These are phyloP conservation scores for Ophiostoma angusticollis DNA, from an alignment of 2,329 filamentous ascomycete genomes.

Conservation along the genomic window DNA sequence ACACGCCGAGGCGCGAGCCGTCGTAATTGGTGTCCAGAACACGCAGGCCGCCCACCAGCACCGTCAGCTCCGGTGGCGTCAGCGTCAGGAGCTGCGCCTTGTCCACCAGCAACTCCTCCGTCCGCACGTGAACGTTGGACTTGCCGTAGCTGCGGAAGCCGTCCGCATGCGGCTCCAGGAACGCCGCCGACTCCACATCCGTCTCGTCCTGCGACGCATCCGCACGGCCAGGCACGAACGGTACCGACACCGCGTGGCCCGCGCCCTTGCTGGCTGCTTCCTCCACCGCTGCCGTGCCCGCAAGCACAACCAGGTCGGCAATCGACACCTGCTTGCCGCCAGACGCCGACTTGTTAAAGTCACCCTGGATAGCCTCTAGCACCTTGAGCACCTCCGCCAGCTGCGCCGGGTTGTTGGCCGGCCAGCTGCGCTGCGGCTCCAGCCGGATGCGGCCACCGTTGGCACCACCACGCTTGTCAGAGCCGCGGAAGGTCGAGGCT, in stretches of 20 bases:
- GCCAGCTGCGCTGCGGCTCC: conserved; percentile 57
- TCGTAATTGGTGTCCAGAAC: conserved; percentile 59
- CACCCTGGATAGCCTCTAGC: conserved; percentile 51
- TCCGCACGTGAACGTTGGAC: conserved; percentile 44
- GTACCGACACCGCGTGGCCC: conserved; percentile 36
- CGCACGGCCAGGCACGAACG: conserved; percentile 59
- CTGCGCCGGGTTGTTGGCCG: conserved; percentile 59
- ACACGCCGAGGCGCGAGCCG: conserved; percentile 51
- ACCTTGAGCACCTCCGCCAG: conserved; percentile 47
- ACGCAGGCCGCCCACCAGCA: conserved; percentile 59
- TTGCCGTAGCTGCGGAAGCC: conserved; percentile 71
- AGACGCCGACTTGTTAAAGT: conserved; percentile 39
- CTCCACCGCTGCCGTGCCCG: conserved; percentile 57
- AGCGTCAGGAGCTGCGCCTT: conserved; percentile 58
- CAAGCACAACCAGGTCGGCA: conserved; percentile 68
- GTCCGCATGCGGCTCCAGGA: conserved; percentile 58
- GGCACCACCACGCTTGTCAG: conserved; percentile 72
- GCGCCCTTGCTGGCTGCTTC: conserved; percentile 40
- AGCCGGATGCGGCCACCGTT: conserved; percentile 70
- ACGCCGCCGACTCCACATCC: conserved; percentile 47
- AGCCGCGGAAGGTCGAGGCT: conserved; percentile 58
- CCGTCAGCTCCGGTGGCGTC: conserved; percentile 57
- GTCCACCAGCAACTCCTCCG: conserved; percentile 62
- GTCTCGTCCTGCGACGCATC: conserved; percentile 64
- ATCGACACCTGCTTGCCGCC: conserved; percentile 58